Evolutionary conservation across 1,284 basidiomycete species (phyloP), one percentile per base, ranked within the genome.

Genomic region (Hortiboletus rubellus): DNA sequence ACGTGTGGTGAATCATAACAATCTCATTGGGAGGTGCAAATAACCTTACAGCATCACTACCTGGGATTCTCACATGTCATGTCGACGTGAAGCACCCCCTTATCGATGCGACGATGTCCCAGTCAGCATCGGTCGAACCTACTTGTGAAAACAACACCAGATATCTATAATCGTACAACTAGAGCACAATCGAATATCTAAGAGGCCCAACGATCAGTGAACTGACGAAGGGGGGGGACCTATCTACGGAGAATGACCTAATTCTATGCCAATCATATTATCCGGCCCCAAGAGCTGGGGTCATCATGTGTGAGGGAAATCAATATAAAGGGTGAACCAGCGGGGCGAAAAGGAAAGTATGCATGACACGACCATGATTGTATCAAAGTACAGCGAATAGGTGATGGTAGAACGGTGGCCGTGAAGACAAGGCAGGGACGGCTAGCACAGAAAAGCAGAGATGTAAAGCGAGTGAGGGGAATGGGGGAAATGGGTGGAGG

Each of bases 241-340:
- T 34, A 42, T 67, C 68, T 66, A 69, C 41, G 30, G 38, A 41
- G 34, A 45, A 44, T 7, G 45, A 42, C 34, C 52, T 38, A 31
- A 36, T 43, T 70, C 69, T 61, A 70, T 69, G 54, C 42, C 9
- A 56, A 44, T 66, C 62, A 49, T 52, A 60, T 55, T 40, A 58
- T 66, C 66, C 69, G 27, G 42, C 40, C 53, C 56, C 56, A 55
- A 34, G 44, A 41, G 43, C 9, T 42, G 40, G 8, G 38, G 27
- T 46, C 40, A 54, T 46, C 50, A n/a, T 38, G 42, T 52, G 14
- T 42, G 10, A 38, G 44, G 22, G 31, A 42, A 51, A 45, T 42
- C 47, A 44, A 5, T 36, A 48, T 7, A 18, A 5, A 36, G n/a
- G 22, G 15, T n/a, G 34, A 38, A 37, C 18, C 9, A 37, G 43